Conservation (phyloP, 2,329 filamentous ascomycete genomes). For the Botrytis sinoallii region DNA sequence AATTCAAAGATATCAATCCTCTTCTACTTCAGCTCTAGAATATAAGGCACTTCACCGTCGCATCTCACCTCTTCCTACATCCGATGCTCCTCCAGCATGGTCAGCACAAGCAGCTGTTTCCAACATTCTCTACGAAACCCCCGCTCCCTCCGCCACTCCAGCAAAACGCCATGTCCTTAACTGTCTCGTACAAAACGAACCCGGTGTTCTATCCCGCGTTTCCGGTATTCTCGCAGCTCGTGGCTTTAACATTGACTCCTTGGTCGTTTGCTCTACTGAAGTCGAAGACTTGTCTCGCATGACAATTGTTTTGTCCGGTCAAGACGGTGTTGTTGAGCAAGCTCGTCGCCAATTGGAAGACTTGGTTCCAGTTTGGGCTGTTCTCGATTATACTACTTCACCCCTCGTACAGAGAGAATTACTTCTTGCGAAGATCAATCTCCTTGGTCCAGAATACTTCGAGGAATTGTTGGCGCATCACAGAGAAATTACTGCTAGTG, state of each 20-base stretch:
- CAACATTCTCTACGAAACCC: constrained; percentile 98
- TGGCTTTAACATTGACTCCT: constrained; percentile 98
- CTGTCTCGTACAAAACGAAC: constrained; percentile 98
- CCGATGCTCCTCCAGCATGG: constrained; percentile 71
- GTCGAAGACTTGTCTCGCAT: constrained; percentile 95
- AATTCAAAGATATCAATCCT: constrained; percentile 42
- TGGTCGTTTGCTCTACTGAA: constrained; percentile 97
- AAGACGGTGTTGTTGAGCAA: constrained; percentile 97
- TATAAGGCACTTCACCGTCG: constrained; percentile 97
- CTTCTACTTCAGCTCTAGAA: constrained; percentile 86
- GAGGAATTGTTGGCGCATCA: constrained; percentile 96
- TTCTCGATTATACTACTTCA: constrained; percentile 90
- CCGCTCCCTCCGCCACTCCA: constrained; percentile 74
- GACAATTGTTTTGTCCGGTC: constrained; percentile 95
- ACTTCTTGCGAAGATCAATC: constrained; percentile 93
- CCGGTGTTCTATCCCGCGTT: constrained; percentile 91
- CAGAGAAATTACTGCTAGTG: constrained; percentile 71
- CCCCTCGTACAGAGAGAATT: constrained; percentile 95
- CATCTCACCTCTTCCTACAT: constrained; percentile 78
- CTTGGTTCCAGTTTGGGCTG: constrained; percentile 95
- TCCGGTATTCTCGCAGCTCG: constrained; percentile 94
- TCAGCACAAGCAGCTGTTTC: constrained; percentile 94
- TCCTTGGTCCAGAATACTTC: constrained; percentile 95
- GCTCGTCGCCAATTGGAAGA: constrained; percentile 93
- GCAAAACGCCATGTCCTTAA: constrained; percentile 96